Conservation (phyloP, 345 rosid species). For the Aquilaria malaccensis region DNA sequence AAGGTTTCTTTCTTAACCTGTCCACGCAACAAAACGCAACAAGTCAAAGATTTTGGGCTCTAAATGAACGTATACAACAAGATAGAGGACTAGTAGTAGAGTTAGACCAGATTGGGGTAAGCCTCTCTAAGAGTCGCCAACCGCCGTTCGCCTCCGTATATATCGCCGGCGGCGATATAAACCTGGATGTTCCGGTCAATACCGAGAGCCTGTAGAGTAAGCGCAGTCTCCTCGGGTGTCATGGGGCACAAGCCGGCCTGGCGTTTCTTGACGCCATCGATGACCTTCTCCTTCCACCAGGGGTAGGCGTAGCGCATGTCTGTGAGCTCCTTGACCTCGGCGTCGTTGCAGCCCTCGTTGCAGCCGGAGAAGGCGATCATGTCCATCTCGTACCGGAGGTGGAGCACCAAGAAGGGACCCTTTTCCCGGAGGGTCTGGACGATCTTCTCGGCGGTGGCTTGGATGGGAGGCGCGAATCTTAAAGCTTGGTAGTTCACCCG, state of each 20-base stretch:
- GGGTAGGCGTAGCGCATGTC: slow-evolving; percentile 55
- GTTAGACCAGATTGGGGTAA: slow-evolving; percentile 34
- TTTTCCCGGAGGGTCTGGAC: slow-evolving; percentile 31
- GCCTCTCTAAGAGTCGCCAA: slow-evolving; percentile 25
- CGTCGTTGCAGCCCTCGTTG: slow-evolving; percentile 34
- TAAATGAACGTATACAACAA: not conserved
- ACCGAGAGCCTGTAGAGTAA: slow-evolving; percentile 33
- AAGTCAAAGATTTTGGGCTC: not conserved
- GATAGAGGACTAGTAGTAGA: too few relatives aligned
- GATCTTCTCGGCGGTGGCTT: slow-evolving; percentile 34
- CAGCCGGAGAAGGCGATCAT: slow-evolving; percentile 57
- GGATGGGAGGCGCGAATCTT: slow-evolving; percentile 33
- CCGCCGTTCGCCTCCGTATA: slow-evolving; percentile 40
- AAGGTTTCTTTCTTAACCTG: slow-evolving; percentile 37
- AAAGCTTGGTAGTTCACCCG: slow-evolving; percentile 36
- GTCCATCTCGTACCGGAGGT: slow-evolving; percentile 58
- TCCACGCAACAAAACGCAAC: not conserved
- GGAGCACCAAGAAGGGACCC: slow-evolving; percentile 48
- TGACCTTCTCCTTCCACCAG: slow-evolving; percentile 55
- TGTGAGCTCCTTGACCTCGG: slow-evolving; percentile 34
- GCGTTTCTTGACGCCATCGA: slow-evolving; percentile 33
- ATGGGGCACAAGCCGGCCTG: slow-evolving; percentile 45
- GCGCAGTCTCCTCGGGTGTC: slow-evolving; percentile 49
- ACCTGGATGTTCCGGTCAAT: slow-evolving; percentile 34
- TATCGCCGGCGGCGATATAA: slow-evolving; percentile 49